Percentiles rank a stretch among this genome's conserved stretches.
Evolutionary conservation across 2,329 filamentous ascomycete genomes (phyloP).

Genomic region (Aspergillus thermomutatus): DNA sequence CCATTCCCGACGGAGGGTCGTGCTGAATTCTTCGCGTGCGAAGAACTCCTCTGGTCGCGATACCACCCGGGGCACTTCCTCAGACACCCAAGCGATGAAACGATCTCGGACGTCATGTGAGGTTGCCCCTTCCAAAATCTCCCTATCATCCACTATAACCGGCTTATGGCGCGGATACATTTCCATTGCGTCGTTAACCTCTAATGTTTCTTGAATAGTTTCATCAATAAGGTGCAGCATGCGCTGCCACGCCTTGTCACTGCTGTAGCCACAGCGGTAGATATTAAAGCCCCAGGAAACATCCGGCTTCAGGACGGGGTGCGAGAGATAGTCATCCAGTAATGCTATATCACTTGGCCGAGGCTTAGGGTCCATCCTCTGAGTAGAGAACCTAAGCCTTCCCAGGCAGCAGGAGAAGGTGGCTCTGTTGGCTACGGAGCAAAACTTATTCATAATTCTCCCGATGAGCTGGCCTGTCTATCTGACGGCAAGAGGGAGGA

Average conservation of each 20-base stretch:
- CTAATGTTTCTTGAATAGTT: background rate
- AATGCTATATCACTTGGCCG: background rate
- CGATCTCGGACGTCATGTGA: background rate
- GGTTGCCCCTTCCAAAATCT: background rate
- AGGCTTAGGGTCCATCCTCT: background rate
- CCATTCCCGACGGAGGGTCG: conserved; percentile 1
- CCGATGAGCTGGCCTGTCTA: too few relatives aligned
- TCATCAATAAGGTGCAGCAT: conserved; percentile 9
- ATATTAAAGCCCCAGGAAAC: conserved; percentile 13
- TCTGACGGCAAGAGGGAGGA: too few relatives aligned
- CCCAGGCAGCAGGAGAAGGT: background rate
- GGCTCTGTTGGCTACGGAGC: background rate
- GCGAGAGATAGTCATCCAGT: background rate
- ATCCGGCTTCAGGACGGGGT: background rate
- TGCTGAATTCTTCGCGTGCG: background rate
- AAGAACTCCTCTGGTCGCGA: background rate
- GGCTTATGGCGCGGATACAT: background rate
- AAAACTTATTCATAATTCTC: background rate
- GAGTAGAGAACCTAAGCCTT: background rate
- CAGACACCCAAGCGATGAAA: background rate
- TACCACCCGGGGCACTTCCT: background rate
- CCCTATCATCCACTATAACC: background rate
- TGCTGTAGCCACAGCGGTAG: conserved; percentile 14
- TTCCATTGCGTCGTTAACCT: background rate
- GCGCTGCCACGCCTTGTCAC: conserved; percentile 13